Evolutionary conservation across 345 rosid species (phyloP), one percentile per base, ranked within the genome.

Genomic region (Populus nigra): DNA sequence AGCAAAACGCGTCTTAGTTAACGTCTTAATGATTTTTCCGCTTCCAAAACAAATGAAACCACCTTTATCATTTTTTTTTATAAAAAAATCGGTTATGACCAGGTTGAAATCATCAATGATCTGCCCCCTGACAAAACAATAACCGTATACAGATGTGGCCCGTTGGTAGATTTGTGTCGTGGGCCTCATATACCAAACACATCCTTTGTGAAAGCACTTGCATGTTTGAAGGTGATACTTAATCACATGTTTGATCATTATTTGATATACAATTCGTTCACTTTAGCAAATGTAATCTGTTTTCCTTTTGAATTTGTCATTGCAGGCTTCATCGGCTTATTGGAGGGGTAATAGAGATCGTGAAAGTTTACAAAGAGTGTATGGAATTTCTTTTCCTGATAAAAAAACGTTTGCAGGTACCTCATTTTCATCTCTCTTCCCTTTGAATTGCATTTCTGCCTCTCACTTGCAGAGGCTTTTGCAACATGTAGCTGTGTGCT

Each of bases 161-260:
- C 97, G 53, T 83, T 94, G 87, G 94, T 94, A 62, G 99, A 96
- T 85, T 83, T 96, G 76, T 96, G 99, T 78, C 98, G 99, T 78
- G 98, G 99, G 57, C 99, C 99, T 68, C 99, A 96, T 85, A 96
- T 96, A 85, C 99, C 99, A 31, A 96, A 88, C 80, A 96, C 99
- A 74, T 92, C 99, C 29, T 96, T 91, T 80, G 99, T 89, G 53
- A 94, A 96, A 86, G 98, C 97, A 76, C 85, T 96, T 88, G 91
- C 90, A 53, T 93, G 98, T 83, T 83, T 96, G 86, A 96, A 90
- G 97, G 99, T 96, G 67, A 63, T 71, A 66, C 76, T 35, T 75
- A 59, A 4, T 23, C 29, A 65, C 75, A 59, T 72, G 20, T 80
- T 43, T 33, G 65, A 73, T 47, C 36, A 72, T 22, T 76, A 43